Base-by-base conservation (phyloP, 176 grass and related monocot genomes). In the Bromus sterilis region DNA sequence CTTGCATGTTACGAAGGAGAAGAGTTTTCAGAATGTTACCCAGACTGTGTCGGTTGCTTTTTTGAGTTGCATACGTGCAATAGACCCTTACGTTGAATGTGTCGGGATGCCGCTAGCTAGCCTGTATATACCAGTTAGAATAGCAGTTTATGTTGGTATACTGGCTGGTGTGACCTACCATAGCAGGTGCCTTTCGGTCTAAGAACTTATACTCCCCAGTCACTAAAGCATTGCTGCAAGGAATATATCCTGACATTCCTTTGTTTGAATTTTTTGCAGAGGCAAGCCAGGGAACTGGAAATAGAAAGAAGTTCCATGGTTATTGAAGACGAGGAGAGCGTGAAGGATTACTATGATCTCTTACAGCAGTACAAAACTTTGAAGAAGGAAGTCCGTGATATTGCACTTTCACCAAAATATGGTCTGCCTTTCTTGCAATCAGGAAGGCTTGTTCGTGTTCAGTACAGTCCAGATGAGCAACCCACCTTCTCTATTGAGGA, bases 251-350 rank as follows among this genome's bases (percentile, higher is more conserved):
- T 57, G 30, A 1, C n/a, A 65, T 57, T 64, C 21, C 9, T 24
- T 7, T 74, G 21, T 85, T 83, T 84, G n/a, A 59, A 64, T 72
- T 87, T 64, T 55, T 1, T 93, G 90, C 85, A 98, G 95, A 98
- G 84, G 77, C 90, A 95, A 93, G 87, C 91, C 24, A 93, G 85
- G 82, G 92, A 94, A 77, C 76, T 98, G 81, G 90, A 98, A 93
- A 62, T 78, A 57, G 92, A 98, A 48, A 94, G 79, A 87, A 87
- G 89, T 81, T 98, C 92, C 25, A 93, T 98, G 76, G 78, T 95
- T 78, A 98, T 98, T 86, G 95, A 98, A 80, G 92, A 98, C 65
- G 92, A 95, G 84, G 92, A 93, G 82, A 93, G 86, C 56, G 80
- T 98, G 68, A 87, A 93, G 80, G 90, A 93, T 56, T 98, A 95